Base-by-base conservation (phyloP, 2,329 filamentous ascomycete species). In the Fusarium brevicatenulatum region DNA sequence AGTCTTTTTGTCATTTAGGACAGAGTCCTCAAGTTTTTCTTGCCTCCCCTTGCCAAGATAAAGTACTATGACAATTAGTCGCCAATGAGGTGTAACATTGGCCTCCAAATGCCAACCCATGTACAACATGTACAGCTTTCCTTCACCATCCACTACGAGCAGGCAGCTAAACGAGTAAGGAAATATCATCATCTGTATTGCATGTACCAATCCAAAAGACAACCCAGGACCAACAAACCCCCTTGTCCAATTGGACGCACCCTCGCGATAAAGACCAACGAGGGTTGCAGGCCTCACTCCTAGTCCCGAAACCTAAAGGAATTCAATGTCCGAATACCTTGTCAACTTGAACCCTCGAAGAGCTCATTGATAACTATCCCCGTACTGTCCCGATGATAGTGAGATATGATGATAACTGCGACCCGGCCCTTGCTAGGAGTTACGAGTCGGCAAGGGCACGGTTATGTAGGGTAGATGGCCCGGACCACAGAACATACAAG, bases 351-450 rank as follows among this genome's bases (percentile, higher is more conserved):
- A n/a, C 37, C 55, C 34, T 32, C 58, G 23, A 64, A 37, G 44
- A 49, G 19, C 65, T 46, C 39, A 25, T 40, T 68, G 28, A 44
- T 50, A 64, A 39, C 42, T 39, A 28, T 47, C 25, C 65, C 75
- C 73, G 75, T 77, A 36, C 69, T 65, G 67, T 50, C 54, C 71
- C 75, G 71, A 73, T 53, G 65, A 46, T 47, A 40, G n/a, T 68
- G 44, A 64, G 42, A 57, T 25, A 44, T 63, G 66, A 46, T 49
- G 34, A 34, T 44, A 59, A 50, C 43, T 64, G 43, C 28, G 49
- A 60, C 32, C 49, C 42, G 43, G 70, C 47, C 66, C 44, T 47
- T 50, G 23, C 19, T 30, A 44, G 44, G 44, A 32, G 39, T 46
- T 53, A 34, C 61, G 49, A 68, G 50, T 47, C 53, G 56, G 53